Percentiles rank a stretch among this genome's conserved stretches.
These are phyloP conservation scores for Hysterium pulicare DNA, from an alignment of 2,329 filamentous ascomycete species.

Conservation along the genomic window DNA sequence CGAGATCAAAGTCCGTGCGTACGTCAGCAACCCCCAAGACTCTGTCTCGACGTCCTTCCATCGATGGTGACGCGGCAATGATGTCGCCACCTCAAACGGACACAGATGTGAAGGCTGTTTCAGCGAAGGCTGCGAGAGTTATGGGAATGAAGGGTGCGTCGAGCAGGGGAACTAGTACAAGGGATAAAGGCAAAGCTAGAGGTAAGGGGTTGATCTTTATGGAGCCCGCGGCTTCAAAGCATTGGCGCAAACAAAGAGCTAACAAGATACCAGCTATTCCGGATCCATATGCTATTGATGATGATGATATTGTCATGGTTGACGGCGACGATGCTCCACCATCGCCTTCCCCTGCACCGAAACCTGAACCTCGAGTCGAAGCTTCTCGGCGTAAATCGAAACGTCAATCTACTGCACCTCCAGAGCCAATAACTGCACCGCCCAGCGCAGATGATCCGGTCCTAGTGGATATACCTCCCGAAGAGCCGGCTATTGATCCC, in stretches of 20 bases:
- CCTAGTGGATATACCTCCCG: conserved; percentile 37
- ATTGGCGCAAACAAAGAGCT: conserved; percentile 38
- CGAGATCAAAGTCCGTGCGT: conserved; percentile 66
- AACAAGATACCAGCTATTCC: conserved; percentile 37
- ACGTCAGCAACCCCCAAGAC: conserved; percentile 56
- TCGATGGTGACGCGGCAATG: conserved; percentile 64
- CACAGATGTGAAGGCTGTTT: conserved; percentile 53
- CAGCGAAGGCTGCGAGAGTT: conserved; percentile 74
- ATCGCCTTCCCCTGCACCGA: conserved; percentile 29
- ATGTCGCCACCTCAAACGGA: conserved; percentile 72
- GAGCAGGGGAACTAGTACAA: conserved; percentile 39
- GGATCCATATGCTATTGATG: conserved; percentile 62
- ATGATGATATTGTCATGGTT: conserved; percentile 58
- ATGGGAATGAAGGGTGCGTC: conserved; percentile 55
- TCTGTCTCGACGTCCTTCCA: conserved; percentile 64
- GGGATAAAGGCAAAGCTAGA: conserved; percentile 50
- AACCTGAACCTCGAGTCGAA: conserved; percentile 34
- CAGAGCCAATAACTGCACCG: conserved; percentile 33
- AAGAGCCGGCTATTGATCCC: conserved; percentile 43
- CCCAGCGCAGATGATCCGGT: conserved; percentile 43
- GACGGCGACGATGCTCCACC: conserved; percentile 37
- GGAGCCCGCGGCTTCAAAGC: conserved; percentile 17
- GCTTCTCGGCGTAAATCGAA: conserved; percentile 42
- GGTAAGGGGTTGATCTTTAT: conserved; percentile 30
- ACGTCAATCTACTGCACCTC: conserved; percentile 35